Evolutionary conservation across 225 moss, liverwort and hornwort species (phyloP), one percentile per base, ranked within the genome.

Genomic region (Polytrichum formosum): DNA sequence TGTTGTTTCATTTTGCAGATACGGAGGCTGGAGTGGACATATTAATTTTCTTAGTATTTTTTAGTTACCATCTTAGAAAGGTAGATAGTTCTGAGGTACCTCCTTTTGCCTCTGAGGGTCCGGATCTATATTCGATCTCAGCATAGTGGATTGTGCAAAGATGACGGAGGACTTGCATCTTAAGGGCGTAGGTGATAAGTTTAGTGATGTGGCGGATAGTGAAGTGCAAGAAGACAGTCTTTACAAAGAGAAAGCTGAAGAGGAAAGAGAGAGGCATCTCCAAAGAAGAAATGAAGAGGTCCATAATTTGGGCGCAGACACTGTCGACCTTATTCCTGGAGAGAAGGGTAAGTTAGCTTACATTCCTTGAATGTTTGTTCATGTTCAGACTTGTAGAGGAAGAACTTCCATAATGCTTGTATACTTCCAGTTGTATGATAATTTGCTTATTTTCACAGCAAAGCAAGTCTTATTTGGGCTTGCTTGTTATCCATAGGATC

Each of bases 201-300:
- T 35, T 66, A 66, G 66, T 22, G 66, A 66, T 21, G 66, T 31
- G n/a, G 5, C 33, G 31, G 66, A 66, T 33, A 37, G 33, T 66
- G 66, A 66, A 7, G 20, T 8, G 37, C 66, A 7, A 21, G 16
- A 22, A 21, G n/a, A n/a, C 0, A 22, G n/a, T 31, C 22, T 31
- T 9, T 31, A 66, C 18, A 66, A 31, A 10, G 30, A 66, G 33
- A 66, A 66, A 31, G 30, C 46, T 35, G 69, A 74, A 64, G 79
- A 72, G 69, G 61, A 7, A 18, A 70, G 74, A 28, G 79, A 79
- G 74, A 66, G 37, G 35, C 61, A 66, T 4, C 74, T 79, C 27
- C 18, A 18, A 54, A 74, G 67, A 60, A 75, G 63, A 67, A 79
- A 79, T 71, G 71, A 75, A 56, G n/a, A 58, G 20, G 79, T 55